Conservation (phyloP, 1,284 basidiomycete species). For the Pseudomicrostroma phylloplanum region DNA sequence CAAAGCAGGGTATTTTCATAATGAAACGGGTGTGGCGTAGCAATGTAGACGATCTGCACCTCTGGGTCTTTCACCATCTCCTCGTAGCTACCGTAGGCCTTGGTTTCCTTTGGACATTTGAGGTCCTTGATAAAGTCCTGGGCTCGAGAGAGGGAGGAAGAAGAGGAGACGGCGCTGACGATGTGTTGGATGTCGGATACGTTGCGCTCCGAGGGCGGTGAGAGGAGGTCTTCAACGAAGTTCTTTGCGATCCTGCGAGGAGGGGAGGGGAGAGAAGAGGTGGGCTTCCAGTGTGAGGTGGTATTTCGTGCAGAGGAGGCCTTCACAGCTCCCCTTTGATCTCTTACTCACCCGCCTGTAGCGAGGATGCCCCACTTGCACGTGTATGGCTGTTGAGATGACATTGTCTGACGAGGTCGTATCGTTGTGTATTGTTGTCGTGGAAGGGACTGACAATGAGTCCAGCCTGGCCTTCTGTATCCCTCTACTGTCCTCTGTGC, state of each 20-base stretch:
- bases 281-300: neutral
- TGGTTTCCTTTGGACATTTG: constrained; percentile 55
- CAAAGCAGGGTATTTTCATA: constrained; percentile 71
- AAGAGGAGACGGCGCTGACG: constrained; percentile 64
- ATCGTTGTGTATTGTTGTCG: no score
- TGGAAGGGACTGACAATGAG: no score
- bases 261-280: neutral
- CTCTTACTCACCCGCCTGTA: constrained; percentile 19
- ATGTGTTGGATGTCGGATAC: constrained; percentile 70
- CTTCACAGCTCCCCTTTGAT: no score
- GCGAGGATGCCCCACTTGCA: constrained; percentile 40
- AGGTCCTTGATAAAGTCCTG: constrained; percentile 62
- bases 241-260: constrained; percentile 24
- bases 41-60: constrained; percentile 54
- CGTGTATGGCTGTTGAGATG: constrained; percentile 10
- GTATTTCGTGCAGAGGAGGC: no score
- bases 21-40: constrained; percentile 80
- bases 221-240: constrained; percentile 52
- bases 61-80: constrained; percentile 69
- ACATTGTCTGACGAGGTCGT: neutral
- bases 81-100: constrained; percentile 70
- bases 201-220: constrained; percentile 55
- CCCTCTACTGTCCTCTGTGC: no score
- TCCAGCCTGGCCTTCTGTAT: no score
- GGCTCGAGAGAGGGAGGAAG: constrained; percentile 66